These are phyloP conservation scores for Pichia kluyveri DNA, from an alignment of 805 yeast species.

Conservation along the genomic window DNA sequence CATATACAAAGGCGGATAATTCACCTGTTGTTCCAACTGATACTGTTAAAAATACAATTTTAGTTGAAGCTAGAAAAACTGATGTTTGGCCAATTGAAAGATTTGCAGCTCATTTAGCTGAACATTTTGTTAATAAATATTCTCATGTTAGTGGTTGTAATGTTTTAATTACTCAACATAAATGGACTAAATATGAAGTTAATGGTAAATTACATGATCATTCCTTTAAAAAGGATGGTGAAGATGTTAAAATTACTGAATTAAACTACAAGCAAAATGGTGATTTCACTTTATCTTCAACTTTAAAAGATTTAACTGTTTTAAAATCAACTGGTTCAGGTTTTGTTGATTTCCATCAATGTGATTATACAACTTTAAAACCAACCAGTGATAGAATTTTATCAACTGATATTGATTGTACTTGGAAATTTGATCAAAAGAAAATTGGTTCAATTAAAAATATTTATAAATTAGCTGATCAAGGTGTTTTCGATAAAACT, in stretches of 20 bases:
- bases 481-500: constrained; percentile 56
- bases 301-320: constrained; percentile 71
- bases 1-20: constrained; percentile 87
- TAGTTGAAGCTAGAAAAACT: constrained; percentile 71
- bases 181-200: constrained; percentile 71
- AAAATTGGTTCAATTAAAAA: constrained; percentile 41
- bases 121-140: constrained; percentile 74
- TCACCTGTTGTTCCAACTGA: constrained; percentile 88
- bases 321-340: constrained; percentile 87
- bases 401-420: constrained; percentile 75
- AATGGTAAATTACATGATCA: constrained; percentile 73
- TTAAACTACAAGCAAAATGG: constrained; percentile 44
- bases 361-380: constrained; percentile 81
- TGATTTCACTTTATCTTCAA: constrained; percentile 52
- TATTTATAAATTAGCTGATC: constrained; percentile 43
- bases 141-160: constrained; percentile 66
- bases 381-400: constrained; percentile 81
- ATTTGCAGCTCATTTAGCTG: constrained; percentile 76
- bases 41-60: constrained; percentile 82
- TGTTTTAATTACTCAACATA: constrained; percentile 57
- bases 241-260: constrained; percentile 60
- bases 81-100: constrained; percentile 89
- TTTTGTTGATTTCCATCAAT: constrained; percentile 79
- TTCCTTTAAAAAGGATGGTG: constrained; percentile 79
- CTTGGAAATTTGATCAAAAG: constrained; percentile 56